A percentile compares a stretch with the other conserved stretches of the same genome.
phyloP scores from a whole-genome alignment of 768 basidiomycete genomes.

The Dendrothele bispora region DNA sequence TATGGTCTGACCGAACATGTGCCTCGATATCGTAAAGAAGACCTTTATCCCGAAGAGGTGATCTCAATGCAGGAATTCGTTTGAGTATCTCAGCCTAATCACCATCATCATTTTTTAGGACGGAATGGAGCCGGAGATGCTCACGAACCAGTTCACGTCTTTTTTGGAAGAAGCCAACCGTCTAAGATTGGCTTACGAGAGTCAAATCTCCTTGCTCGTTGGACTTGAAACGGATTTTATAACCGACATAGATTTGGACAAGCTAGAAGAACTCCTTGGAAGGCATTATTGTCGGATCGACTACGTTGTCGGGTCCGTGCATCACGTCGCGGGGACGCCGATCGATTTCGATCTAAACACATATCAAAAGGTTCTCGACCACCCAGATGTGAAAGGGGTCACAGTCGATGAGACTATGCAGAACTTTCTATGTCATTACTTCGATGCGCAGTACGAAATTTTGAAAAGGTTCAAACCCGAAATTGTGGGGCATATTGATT shows the following conservation, averaged over 20 bases:
- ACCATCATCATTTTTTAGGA: constrained; percentile 43
- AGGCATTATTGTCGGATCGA: constrained; percentile 58
- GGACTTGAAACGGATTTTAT: constrained; percentile 95
- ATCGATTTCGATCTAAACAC: constrained; percentile 89
- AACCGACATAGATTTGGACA: constrained; percentile 60
- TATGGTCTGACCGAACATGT: constrained; percentile 94
- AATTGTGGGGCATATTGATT: constrained; percentile 90
- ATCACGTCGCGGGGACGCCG: constrained; percentile 84
- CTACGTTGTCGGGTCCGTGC: constrained; percentile 90
- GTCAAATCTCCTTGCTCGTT: constrained; percentile 74
- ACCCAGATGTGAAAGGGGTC: constrained; percentile 16
- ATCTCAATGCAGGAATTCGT: constrained; percentile 16
- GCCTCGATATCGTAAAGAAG: constrained; percentile 77
- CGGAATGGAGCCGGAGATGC: constrained; percentile 47
- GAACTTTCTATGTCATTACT: constrained; percentile 65
- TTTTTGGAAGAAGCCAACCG: constrained; percentile 83
- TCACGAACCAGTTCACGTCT: constrained; percentile 63
- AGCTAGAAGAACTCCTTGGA: constrained; percentile 53
- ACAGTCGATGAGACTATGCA: constrained; percentile 34
- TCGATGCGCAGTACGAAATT: constrained; percentile 82
- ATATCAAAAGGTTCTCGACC: constrained; percentile 59
- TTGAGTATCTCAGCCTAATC: constrained; percentile 6
- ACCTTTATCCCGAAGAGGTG: constrained; percentile 98
- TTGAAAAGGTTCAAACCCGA: constrained; percentile 76
- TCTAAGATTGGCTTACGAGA: constrained; percentile 61